A percentile compares a stretch with the other conserved stretches of the same genome.
These are phyloP conservation scores for Coemansia sp. DNA, from an alignment of 192 early-diverging fungal species.

Conservation along the genomic window DNA sequence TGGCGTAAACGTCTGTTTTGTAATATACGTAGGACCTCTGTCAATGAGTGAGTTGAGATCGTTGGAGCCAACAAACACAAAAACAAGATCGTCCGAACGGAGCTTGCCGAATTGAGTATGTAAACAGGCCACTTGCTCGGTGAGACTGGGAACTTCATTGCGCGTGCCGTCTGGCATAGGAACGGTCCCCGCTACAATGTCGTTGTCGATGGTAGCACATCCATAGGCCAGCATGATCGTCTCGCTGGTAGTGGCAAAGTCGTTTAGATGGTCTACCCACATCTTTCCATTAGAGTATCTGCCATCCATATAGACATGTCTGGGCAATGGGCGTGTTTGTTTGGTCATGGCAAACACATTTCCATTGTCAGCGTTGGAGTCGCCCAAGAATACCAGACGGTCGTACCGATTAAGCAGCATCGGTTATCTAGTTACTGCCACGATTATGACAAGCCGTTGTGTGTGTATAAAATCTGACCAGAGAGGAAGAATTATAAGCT, in stretches of 20 bases:
- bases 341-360: slow-evolving; percentile 41
- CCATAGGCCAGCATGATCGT: slow-evolving; percentile 38
- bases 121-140: slow-evolving; percentile 25
- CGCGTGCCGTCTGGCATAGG: slow-evolving; percentile 30
- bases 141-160: slow-evolving; percentile 27
- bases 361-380: slow-evolving; percentile 48
- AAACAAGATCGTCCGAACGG: slow-evolving; percentile 29
- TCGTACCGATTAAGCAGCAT: slow-evolving; percentile 25
- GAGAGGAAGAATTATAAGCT: not conserved
- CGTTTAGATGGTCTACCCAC: slow-evolving; percentile 40
- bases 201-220: slow-evolving; percentile 47
- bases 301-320: slow-evolving; percentile 33
- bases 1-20: slow-evolving; percentile 23
- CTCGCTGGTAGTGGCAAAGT: not conserved
- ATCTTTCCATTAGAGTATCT: slow-evolving; percentile 40
- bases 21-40: slow-evolving; percentile 12
- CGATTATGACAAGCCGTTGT: not conserved
- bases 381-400: slow-evolving; percentile 43
- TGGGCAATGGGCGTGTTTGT: slow-evolving; percentile 22
- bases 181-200: slow-evolving; percentile 33
- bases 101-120: slow-evolving; percentile 6
- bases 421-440: not conserved
- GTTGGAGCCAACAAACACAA: slow-evolving; percentile 47
- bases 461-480: not conserved
- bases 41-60: slow-evolving; percentile 44